Evolutionary conservation across 2,329 filamentous ascomycete genomes (phyloP).

Genomic region (Calonectria pseudoturangicola): DNA sequence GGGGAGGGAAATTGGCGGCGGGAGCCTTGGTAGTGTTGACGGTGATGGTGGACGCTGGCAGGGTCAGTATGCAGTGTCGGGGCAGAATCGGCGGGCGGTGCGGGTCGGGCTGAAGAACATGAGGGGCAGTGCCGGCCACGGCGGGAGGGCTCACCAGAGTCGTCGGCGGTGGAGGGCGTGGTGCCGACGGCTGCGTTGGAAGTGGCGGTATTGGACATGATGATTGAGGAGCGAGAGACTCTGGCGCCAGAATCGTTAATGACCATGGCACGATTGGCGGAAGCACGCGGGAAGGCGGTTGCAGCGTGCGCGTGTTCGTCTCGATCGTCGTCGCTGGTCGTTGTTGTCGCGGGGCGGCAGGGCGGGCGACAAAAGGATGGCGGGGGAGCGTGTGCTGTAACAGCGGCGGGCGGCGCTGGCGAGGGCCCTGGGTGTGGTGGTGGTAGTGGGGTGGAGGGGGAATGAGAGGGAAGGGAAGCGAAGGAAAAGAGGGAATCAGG

Average conservation of each 20-base stretch:
- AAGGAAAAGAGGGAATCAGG: slow-evolving; percentile 45
- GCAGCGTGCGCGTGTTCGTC: slow-evolving; percentile 32
- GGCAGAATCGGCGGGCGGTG: slow-evolving; percentile 45
- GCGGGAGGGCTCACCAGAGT: slow-evolving; percentile 63
- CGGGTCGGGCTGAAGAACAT: slow-evolving; percentile 54
- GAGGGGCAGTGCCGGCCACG: slow-evolving; percentile 58
- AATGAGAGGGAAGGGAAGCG: slow-evolving; percentile 42
- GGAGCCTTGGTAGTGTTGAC: slow-evolving; percentile 69
- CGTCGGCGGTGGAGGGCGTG: slow-evolving; percentile 58
- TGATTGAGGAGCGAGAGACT: slow-evolving; percentile 60
- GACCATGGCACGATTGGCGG: slow-evolving; percentile 58
- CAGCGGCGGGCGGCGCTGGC: slow-evolving; percentile 38
- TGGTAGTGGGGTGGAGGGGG: slow-evolving; percentile 50
- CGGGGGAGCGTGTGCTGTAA: slow-evolving; percentile 45
- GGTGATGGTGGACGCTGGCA: slow-evolving; percentile 69
- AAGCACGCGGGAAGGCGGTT: slow-evolving; percentile 32
- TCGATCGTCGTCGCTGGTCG: slow-evolving; percentile 51
- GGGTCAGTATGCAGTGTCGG: slow-evolving; percentile 57
- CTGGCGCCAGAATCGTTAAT: slow-evolving; percentile 63
- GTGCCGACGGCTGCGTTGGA: slow-evolving; percentile 55
- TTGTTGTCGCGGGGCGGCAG: slow-evolving; percentile 54
- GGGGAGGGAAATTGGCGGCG: slow-evolving; percentile 78
- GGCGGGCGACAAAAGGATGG: slow-evolving; percentile 50
- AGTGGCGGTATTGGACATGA: slow-evolving; percentile 61
- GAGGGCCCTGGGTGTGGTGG: slow-evolving; percentile 45